Conservation (phyloP, 2,329 filamentous ascomycete species). For the Spiromastix sp. region DNA sequence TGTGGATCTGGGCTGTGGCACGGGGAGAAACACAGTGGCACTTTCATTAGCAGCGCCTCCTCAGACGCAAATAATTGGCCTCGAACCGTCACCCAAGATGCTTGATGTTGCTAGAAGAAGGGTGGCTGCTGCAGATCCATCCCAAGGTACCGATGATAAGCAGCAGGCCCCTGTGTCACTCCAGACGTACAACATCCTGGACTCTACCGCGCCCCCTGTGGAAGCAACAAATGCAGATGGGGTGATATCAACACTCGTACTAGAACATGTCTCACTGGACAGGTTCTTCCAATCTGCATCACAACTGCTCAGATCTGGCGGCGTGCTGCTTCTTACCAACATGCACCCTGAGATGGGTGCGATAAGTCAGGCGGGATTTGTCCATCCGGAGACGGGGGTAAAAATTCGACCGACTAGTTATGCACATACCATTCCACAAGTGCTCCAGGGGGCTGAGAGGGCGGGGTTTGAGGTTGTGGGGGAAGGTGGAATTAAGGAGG, state of each 20-base stretch:
- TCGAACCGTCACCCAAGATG: slow-evolving; percentile 51
- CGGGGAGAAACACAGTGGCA: slow-evolving; percentile 51
- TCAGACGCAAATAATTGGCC: slow-evolving; percentile 36
- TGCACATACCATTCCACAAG: slow-evolving; percentile 43
- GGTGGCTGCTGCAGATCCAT: slow-evolving; percentile 13
- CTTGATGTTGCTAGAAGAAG: slow-evolving; percentile 40
- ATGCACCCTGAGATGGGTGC: slow-evolving; percentile 58
- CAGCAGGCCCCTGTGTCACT: slow-evolving; percentile 4
- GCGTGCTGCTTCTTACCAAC: slow-evolving; percentile 51
- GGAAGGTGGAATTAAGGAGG: slow-evolving; percentile 33
- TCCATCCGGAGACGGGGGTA: slow-evolving; percentile 40
- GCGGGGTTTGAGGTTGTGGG: slow-evolving; percentile 37
- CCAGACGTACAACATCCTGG: slow-evolving; percentile 31
- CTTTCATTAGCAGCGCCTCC: slow-evolving; percentile 23
- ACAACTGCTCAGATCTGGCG: slow-evolving; percentile 35
- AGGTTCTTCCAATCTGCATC: slow-evolving; percentile 47
- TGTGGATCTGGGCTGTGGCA: slow-evolving; percentile 57
- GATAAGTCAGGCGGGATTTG: slow-evolving; percentile 52
- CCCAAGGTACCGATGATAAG: neutral
- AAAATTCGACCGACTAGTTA: slow-evolving; percentile 53
- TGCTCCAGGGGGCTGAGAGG: slow-evolving; percentile 35
- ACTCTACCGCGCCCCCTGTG: slow-evolving; percentile 14
- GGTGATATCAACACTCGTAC: slow-evolving; percentile 51
- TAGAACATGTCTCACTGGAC: slow-evolving; percentile 51
- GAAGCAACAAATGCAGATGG: slow-evolving; percentile 27